Evolutionary conservation across 2,329 filamentous ascomycete species (phyloP).

Genomic region (Aspergillus pseudoterreus): DNA sequence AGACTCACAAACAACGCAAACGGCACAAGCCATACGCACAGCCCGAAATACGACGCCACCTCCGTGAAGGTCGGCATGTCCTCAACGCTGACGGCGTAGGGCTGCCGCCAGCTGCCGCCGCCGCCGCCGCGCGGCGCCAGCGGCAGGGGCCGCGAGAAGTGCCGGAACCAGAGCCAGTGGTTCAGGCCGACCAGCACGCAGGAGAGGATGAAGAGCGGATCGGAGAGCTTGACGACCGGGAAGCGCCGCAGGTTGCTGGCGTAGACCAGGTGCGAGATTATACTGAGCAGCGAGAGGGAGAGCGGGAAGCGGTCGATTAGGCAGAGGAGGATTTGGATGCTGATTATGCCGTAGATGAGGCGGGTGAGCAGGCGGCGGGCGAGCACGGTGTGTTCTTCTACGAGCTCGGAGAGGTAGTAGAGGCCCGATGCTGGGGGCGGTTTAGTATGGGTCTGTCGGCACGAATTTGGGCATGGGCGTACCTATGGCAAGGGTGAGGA

Average conservation of each 20-base stretch:
- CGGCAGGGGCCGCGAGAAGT: constrained; percentile 70
- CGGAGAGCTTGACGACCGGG: constrained; percentile 76
- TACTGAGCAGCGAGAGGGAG: constrained; percentile 67
- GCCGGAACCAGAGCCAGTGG: constrained; percentile 92
- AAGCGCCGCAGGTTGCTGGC: constrained; percentile 77
- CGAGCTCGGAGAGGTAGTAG: constrained; percentile 96
- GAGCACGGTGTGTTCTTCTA: constrained; percentile 94
- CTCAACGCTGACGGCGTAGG: constrained; percentile 41
- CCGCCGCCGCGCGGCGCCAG: constrained; percentile 23
- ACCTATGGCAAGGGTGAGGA: constrained; percentile 92
- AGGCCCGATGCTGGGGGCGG: constrained; percentile 73
- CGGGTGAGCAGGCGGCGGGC: constrained; percentile 81
- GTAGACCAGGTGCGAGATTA: constrained; percentile 80
- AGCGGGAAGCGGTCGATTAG: constrained; percentile 84
- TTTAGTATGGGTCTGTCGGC: too few relatives aligned
- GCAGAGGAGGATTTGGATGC: constrained; percentile 68
- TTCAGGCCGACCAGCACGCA: constrained; percentile 83
- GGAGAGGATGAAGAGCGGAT: constrained; percentile 80
- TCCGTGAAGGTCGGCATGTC: constrained; percentile 79
- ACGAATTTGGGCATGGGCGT: not conserved
- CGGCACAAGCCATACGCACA: constrained; percentile 95
- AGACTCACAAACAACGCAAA: constrained; percentile 93
- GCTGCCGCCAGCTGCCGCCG: constrained; percentile 32
- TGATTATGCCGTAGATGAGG: constrained; percentile 80
- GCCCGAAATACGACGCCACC: constrained; percentile 91